A percentile compares a stretch with the other conserved stretches of the same genome.
Conservation (phyloP, 176 grass and related monocot species). For the Avena eriantha region DNA sequence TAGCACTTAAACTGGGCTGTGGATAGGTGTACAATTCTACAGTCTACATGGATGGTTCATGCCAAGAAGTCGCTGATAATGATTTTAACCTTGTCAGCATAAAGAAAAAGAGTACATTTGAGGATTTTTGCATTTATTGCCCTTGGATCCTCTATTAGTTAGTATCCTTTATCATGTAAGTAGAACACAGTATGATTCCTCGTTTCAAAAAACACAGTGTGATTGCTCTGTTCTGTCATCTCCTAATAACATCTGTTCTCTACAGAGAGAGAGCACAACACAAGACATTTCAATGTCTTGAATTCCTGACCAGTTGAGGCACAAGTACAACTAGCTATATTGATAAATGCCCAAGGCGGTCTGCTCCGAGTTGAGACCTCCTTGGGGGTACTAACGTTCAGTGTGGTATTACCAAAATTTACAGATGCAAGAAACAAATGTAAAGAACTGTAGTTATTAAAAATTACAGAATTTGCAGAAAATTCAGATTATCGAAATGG, state of each 20-base stretch:
- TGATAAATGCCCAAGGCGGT: neutral
- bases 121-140: neutral
- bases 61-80: neutral
- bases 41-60: neutral
- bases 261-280: neutral
- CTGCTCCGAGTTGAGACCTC: neutral
- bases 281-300: neutral
- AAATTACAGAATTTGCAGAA: neutral
- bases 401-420: neutral
- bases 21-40: neutral
- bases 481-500: constrained; percentile 5
- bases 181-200: neutral
- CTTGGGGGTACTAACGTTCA: neutral
- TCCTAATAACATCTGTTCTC: neutral
- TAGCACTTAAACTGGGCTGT: neutral
- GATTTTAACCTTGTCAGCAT: neutral
- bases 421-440: neutral
- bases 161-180: neutral
- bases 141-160: neutral
- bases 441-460: neutral
- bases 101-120: neutral
- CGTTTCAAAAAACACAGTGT: neutral
- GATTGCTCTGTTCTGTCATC: neutral
- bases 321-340: neutral
- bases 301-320: neutral